Conservation (phyloP, 495 filamentous ascomycete species). For the Bombardia bombarda region DNA sequence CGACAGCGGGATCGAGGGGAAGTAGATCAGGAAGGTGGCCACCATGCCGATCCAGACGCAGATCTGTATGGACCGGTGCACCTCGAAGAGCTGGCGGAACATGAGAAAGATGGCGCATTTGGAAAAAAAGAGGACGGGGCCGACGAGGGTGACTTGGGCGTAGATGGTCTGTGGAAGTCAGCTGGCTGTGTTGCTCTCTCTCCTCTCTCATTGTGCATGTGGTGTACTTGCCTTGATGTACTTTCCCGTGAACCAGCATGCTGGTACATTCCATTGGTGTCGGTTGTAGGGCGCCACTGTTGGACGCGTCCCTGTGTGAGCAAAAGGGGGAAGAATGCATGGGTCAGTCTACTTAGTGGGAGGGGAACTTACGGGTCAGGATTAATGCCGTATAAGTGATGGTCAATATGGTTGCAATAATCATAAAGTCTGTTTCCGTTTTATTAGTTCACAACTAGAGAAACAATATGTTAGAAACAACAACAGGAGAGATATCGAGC, state of each 20-base stretch:
- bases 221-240: not conserved
- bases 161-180: not conserved
- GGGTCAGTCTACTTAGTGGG: too few species aligned
- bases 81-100: slow-evolving; percentile 6
- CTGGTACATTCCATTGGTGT: slow-evolving; percentile 11
- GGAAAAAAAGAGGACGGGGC: slow-evolving; percentile 6
- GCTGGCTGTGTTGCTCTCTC: not conserved
- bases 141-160: not conserved
- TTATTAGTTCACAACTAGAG: not conserved
- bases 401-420: not conserved
- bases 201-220: not conserved
- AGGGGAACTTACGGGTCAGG: not conserved
- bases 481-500: too few species aligned
- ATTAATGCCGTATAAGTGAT: not conserved
- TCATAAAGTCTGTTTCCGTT: not conserved
- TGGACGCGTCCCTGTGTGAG: not conserved
- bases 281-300: not conserved
- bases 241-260: slow-evolving; percentile 4
- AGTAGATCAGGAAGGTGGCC: slow-evolving; percentile 4
- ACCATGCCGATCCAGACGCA: slow-evolving; percentile 4
- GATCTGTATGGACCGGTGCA: not conserved
- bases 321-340: not conserved
- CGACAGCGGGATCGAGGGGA: slow-evolving; percentile 3
- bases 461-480: not conserved
- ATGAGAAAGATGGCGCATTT: slow-evolving; percentile 11